Evolutionary conservation across 371 early-diverging fungal species (phyloP).

Genomic region (Catenaria anguillulae): DNA sequence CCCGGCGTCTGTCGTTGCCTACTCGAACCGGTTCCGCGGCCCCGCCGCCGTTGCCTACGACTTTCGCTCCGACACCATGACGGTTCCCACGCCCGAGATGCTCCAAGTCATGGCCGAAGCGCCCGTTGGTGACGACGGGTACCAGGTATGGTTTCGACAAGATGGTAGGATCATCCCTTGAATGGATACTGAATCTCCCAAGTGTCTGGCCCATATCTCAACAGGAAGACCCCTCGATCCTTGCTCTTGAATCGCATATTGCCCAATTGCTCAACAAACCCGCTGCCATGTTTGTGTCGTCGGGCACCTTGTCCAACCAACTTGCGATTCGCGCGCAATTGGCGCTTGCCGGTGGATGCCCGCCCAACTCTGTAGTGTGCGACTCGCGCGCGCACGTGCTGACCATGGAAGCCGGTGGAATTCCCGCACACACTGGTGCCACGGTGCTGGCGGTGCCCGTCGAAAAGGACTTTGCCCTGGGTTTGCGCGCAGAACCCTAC

Average conservation of each 20-base stretch:
- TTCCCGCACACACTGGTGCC: constrained; percentile 66
- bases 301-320: constrained; percentile 84
- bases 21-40: too few species aligned
- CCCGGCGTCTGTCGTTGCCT: too few species aligned
- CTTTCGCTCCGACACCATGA: constrained; percentile 29
- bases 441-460: constrained; percentile 53
- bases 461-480: constrained; percentile 20
- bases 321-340: constrained; percentile 66
- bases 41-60: constrained; percentile 2
- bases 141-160: too few species aligned
- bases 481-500: constrained; percentile 16
- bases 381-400: constrained; percentile 68
- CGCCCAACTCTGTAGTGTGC: constrained; percentile 65
- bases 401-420: constrained; percentile 67
- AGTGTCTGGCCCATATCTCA: too few species aligned
- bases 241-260: constrained; percentile 49
- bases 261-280: constrained; percentile 62
- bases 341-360: constrained; percentile 19
- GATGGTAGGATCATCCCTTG: too few species aligned
- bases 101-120: constrained; percentile 54
- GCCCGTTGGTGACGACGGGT: constrained; percentile 72
- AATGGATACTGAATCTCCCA: too few species aligned
- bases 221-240: constrained; percentile 66
- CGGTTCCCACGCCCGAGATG: constrained; percentile 75
- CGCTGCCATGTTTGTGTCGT: constrained; percentile 63